Conservation (phyloP, 345 rosid genomes). For the Firmiana major region DNA sequence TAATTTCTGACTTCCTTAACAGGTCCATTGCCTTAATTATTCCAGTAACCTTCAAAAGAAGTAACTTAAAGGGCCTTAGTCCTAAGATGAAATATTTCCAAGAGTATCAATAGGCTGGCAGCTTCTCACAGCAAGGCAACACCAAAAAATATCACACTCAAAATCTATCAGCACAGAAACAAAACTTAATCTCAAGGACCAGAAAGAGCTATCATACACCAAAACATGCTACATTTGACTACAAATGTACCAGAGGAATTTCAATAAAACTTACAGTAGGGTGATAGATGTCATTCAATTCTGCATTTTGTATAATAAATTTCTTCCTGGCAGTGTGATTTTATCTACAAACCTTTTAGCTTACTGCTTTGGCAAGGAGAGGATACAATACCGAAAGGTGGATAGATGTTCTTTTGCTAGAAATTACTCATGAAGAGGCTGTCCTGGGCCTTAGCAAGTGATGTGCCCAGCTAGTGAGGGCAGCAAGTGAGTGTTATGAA, state of each 20-base stretch:
- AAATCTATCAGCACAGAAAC: neutral
- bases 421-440: too few relatives aligned
- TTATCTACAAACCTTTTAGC: neutral
- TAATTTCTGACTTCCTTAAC: neutral
- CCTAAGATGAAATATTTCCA: neutral
- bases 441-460: neutral
- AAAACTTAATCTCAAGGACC: neutral
- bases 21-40: neutral
- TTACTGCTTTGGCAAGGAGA: neutral
- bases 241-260: neutral
- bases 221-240: neutral
- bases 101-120: neutral
- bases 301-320: neutral
- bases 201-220: neutral
- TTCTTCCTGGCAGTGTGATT: neutral
- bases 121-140: neutral
- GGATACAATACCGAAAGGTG: neutral
- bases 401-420: too few relatives aligned
- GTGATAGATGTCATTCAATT: neutral
- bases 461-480: neutral
- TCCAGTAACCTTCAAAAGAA: neutral
- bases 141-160: neutral
- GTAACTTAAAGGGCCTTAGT: neutral
- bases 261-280: neutral
- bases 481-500: neutral